Evolutionary conservation across 2,329 filamentous ascomycete genomes (phyloP).

Genomic region (Sporothrix brunneoviolacea): DNA sequence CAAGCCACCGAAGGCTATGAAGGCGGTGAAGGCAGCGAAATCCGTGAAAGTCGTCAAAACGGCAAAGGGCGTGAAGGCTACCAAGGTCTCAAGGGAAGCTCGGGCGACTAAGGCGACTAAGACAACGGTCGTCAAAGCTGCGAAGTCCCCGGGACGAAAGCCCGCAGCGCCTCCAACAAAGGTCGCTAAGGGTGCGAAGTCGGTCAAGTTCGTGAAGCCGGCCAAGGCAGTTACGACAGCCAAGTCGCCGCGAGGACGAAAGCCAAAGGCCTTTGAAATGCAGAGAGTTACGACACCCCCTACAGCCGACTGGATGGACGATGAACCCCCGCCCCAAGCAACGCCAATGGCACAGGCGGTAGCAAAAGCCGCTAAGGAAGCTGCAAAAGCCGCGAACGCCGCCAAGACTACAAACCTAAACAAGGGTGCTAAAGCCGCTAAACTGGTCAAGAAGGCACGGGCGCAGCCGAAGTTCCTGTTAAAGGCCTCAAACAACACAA

Average conservation of each 20-base stretch:
- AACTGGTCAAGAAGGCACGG: conserved; percentile 1
- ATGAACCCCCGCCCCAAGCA: conserved; percentile 1
- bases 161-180: not conserved
- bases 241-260: not conserved
- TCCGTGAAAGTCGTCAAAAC: conserved; percentile 30
- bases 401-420: not conserved
- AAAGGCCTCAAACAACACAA: not conserved
- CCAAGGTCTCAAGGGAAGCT: conserved; percentile 6
- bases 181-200: not conserved
- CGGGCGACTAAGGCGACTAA: not conserved
- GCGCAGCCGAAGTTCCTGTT: not conserved
- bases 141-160: not conserved
- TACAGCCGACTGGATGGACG: not conserved
- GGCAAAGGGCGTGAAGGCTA: conserved; percentile 7
- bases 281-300: conserved; percentile 2
- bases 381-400: not conserved
- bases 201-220: not conserved
- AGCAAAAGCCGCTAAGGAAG: conserved; percentile 1
- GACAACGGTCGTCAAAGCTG: not conserved
- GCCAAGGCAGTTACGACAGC: not conserved
- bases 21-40: conserved; percentile 18
- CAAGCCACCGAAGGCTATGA: conserved; percentile 25
- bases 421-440: not conserved
- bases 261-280: not conserved
- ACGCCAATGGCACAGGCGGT: conserved; percentile 14